phyloP scores from a whole-genome alignment of 2,329 filamentous ascomycete species.

The Exophiala oligosperma region DNA sequence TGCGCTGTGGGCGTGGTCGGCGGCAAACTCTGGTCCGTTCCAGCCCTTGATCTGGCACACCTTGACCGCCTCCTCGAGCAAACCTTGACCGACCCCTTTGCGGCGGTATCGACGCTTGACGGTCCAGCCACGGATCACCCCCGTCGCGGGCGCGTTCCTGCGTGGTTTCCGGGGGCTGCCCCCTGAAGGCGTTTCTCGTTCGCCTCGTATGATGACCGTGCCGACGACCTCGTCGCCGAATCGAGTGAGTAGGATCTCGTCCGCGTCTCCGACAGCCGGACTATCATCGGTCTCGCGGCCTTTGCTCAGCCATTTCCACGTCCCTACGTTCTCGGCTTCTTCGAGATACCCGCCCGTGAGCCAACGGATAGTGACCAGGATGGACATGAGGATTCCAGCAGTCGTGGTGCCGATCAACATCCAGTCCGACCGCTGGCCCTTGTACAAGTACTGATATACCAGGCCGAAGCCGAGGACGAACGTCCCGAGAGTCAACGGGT shows the following conservation, averaged over 20 bases:
- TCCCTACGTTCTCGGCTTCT: conserved; percentile 59
- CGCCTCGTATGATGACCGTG: conserved; percentile 59
- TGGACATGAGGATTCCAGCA: conserved; percentile 63
- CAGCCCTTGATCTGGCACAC: conserved; percentile 69
- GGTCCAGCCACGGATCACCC: conserved; percentile 74
- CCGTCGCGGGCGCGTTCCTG: conserved; percentile 17
- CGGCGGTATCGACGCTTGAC: conserved; percentile 68
- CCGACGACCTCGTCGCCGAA: conserved; percentile 71
- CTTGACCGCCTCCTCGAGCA: conserved; percentile 72
- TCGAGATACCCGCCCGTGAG: conserved; percentile 62
- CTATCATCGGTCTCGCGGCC: conserved; percentile 35
- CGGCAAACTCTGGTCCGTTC: conserved; percentile 69
- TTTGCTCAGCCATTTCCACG: conserved; percentile 62
- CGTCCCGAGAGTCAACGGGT: conserved; percentile 51
- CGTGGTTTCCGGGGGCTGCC: conserved; percentile 16
- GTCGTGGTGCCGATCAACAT: conserved; percentile 59
- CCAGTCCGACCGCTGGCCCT: conserved; percentile 46
- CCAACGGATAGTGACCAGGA: conserved; percentile 62
- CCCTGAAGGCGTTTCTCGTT: conserved; percentile 9
- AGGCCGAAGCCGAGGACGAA: conserved; percentile 41
- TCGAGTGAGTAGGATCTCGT: conserved; percentile 65
- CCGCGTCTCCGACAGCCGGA: conserved; percentile 45
- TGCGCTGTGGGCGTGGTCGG: conserved; percentile 73
- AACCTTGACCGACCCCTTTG: conserved; percentile 68
- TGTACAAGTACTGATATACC: conserved; percentile 42